Evolutionary conservation across 371 early-diverging fungal species (phyloP).

Genomic region (Mucor sp.): DNA sequence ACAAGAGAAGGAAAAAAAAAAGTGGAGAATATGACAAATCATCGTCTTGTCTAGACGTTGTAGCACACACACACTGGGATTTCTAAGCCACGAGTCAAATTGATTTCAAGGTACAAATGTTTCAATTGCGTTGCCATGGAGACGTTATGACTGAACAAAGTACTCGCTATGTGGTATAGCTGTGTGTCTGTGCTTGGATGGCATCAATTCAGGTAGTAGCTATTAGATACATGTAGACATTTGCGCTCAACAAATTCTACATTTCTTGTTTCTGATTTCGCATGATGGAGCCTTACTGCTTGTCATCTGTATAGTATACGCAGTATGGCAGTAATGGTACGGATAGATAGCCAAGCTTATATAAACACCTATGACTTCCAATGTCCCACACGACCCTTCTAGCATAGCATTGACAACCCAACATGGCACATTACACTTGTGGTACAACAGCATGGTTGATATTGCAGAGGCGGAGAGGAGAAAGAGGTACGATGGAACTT

Average conservation of each 20-base stretch:
- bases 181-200: too few species aligned
- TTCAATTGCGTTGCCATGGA: not conserved
- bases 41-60: not conserved
- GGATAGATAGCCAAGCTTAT: too few species aligned
- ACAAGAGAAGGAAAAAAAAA: not conserved
- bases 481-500: not conserved
- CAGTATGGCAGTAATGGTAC: not conserved
- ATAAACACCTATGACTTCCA: too few species aligned
- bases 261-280: not conserved
- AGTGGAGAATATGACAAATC: not conserved
- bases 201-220: too few species aligned
- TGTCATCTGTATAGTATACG: not conserved
- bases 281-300: not conserved
- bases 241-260: not conserved
- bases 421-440: not conserved
- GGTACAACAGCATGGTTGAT: not conserved
- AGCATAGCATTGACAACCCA: not conserved
- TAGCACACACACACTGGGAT: not conserved
- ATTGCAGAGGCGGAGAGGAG: not conserved
- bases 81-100: not conserved
- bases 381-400: not conserved
- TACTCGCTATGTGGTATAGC: too few species aligned
- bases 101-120: not conserved
- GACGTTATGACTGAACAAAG: not conserved
- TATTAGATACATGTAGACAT: not conserved